Conservation (phyloP, 148 eudicot species). For the Hydrangea macrophylla region DNA sequence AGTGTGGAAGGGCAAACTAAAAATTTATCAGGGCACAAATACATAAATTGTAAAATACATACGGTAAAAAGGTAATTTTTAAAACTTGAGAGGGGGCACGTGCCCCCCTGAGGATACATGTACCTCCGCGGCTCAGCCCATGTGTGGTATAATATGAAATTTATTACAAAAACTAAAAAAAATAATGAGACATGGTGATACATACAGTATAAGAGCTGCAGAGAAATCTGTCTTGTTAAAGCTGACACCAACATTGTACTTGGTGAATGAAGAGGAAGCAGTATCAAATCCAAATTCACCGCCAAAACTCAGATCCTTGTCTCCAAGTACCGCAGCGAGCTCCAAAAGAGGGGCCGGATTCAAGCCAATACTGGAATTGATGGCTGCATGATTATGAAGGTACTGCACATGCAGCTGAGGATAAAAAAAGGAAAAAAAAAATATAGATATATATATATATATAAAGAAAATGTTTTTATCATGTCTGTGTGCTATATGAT, state of each 20-base stretch:
- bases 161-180: neutral
- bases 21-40: no score
- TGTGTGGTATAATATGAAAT: no score
- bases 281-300: constrained; percentile 90
- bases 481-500: neutral
- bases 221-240: constrained; percentile 71
- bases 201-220: constrained; percentile 77
- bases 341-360: constrained; percentile 81
- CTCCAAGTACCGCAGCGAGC: constrained; percentile 68
- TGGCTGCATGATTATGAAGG: constrained; percentile 60
- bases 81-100: no score
- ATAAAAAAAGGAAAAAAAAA: constrained; percentile 17
- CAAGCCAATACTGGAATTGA: constrained; percentile 75
- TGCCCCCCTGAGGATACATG: no score
- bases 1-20: no score
- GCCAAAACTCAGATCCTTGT: constrained; percentile 62
- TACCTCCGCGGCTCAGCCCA: no score
- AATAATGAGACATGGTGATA: constrained; percentile 8
- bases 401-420: constrained; percentile 82
- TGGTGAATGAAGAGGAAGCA: constrained; percentile 78
- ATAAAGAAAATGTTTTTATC: no score
- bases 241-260: constrained; percentile 73
- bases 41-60: no score
- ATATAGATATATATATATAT: neutral
- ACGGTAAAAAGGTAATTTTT: no score